phyloP scores from a whole-genome alignment of 2,329 filamentous ascomycete species.

The Stenocarpella maydis region DNA sequence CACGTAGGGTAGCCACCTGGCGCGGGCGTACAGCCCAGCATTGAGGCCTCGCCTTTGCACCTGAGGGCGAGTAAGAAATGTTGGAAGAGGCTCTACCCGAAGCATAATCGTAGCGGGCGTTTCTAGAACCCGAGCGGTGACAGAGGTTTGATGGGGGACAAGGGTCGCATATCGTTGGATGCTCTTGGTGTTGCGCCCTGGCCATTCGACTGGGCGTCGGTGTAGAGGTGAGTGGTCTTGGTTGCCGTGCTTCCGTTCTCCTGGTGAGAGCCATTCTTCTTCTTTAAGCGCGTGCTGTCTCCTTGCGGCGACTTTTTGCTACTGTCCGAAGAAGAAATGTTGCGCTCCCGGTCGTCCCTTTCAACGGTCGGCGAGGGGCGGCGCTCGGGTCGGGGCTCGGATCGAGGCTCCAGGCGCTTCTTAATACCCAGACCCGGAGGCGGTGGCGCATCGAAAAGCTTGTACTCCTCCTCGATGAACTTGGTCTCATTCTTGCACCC shows the following conservation, averaged over 20 bases:
- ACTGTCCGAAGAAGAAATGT: slow-evolving; percentile 72
- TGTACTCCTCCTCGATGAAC: slow-evolving; percentile 76
- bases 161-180: slow-evolving; percentile 58
- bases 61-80: slow-evolving; percentile 16
- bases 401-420: slow-evolving; percentile 33
- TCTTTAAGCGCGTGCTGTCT: slow-evolving; percentile 50
- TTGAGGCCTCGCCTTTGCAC: slow-evolving; percentile 32
- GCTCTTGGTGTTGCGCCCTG: slow-evolving; percentile 41
- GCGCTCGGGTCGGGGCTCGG: slow-evolving; percentile 30
- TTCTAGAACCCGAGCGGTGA: slow-evolving; percentile 66
- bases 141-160: slow-evolving; percentile 73
- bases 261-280: slow-evolving; percentile 53
- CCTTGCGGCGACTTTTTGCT: slow-evolving; percentile 58
- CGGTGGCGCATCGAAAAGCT: slow-evolving; percentile 64
- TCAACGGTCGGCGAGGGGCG: slow-evolving; percentile 25
- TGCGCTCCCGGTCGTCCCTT: slow-evolving; percentile 52
- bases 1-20: slow-evolving; percentile 30
- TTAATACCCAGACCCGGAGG: slow-evolving; percentile 55
- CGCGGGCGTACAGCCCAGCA: slow-evolving; percentile 32
- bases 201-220: slow-evolving; percentile 42
- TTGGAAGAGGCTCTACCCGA: slow-evolving; percentile 32
- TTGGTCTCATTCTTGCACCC: slow-evolving; percentile 90
- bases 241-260: slow-evolving; percentile 27
- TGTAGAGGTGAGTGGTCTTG: slow-evolving; percentile 45
- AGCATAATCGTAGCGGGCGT: slow-evolving; percentile 37